phyloP scores from a whole-genome alignment of 2,329 filamentous ascomycete genomes.

The Penicillium sp. region DNA sequence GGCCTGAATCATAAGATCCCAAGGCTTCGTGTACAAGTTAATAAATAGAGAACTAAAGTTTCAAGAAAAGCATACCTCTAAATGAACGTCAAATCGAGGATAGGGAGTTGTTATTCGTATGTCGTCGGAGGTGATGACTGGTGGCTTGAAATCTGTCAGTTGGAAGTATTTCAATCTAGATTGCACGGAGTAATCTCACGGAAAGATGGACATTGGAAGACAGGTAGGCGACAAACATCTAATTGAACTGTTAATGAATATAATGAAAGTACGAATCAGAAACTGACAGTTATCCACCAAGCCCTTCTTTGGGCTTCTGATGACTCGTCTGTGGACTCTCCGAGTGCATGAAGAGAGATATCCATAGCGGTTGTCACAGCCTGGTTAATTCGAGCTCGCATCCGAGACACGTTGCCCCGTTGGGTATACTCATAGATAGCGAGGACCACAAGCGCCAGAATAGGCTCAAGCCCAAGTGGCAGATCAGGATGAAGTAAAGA shows the following conservation, averaged over 20 bases:
- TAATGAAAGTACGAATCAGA: not conserved
- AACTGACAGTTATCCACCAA: conserved; percentile 34
- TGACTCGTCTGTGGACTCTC: conserved; percentile 2
- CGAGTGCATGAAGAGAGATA: conserved; percentile 24
- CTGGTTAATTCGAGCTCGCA: conserved; percentile 29
- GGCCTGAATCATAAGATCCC: conserved; percentile 25
- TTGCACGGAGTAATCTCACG: conserved; percentile 9
- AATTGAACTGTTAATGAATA: not conserved
- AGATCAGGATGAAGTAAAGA: conserved; percentile 19
- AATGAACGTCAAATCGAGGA: conserved; percentile 21
- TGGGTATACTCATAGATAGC: conserved; percentile 31
- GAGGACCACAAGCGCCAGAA: conserved; percentile 27
- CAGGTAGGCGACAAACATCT: conserved; percentile 26
- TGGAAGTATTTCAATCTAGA: not conserved
- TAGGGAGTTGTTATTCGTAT: conserved; percentile 29
- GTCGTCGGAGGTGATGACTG: conserved; percentile 24
- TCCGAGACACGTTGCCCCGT: conserved; percentile 25
- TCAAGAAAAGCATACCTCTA: conserved; percentile 20
- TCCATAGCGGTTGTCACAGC: conserved; percentile 34
- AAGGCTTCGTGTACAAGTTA: conserved; percentile 21
- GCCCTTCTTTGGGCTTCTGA: conserved; percentile 27
- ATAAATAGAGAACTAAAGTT: not conserved
- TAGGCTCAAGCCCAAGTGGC: conserved; percentile 18
- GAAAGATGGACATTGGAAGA: conserved; percentile 23
- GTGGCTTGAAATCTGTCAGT: conserved; percentile 14